phyloP scores from a whole-genome alignment of 176 grass and related monocot genomes.

The Pontederia paniculata region DNA sequence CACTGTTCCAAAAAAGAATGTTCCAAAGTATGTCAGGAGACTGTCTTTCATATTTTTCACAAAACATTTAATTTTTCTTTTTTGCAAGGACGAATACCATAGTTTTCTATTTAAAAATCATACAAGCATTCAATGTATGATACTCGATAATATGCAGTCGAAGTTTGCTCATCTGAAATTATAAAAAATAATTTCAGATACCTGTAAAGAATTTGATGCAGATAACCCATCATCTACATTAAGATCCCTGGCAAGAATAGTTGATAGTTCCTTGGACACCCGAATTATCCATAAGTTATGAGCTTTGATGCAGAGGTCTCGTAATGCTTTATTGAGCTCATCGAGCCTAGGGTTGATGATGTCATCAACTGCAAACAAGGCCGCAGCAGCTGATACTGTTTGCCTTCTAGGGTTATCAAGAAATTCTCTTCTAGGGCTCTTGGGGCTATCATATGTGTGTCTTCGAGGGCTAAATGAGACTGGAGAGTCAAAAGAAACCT shows the following conservation, averaged over 20 bases:
- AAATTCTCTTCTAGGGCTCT: slow-evolving; percentile 50
- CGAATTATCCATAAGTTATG: slow-evolving; percentile 79
- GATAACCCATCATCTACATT: slow-evolving; percentile 81
- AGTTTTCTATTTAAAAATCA: too few relatives aligned
- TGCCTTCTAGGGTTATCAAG: slow-evolving; percentile 61
- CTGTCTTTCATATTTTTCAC: too few relatives aligned
- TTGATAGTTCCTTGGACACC: slow-evolving; percentile 65
- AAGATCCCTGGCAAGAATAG: slow-evolving; percentile 62
- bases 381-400: slow-evolving; percentile 68
- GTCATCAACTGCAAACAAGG: slow-evolving; percentile 72
- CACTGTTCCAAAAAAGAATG: too few relatives aligned
- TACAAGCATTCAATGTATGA: too few relatives aligned
- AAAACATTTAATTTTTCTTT: too few relatives aligned
- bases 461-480: slow-evolving; percentile 46
- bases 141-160: too few relatives aligned
- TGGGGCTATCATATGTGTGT: slow-evolving; percentile 60
- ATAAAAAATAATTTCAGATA: slow-evolving; percentile 12
- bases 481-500: slow-evolving; percentile 33
- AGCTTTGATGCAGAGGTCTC: slow-evolving; percentile 57
- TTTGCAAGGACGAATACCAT: too few relatives aligned
- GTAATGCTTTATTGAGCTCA: slow-evolving; percentile 71
- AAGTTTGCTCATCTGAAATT: too few relatives aligned
- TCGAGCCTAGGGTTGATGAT: slow-evolving; percentile 63
- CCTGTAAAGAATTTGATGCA: slow-evolving; percentile 61
- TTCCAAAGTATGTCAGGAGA: too few relatives aligned